Evolutionary conservation across 2,329 filamentous ascomycete genomes (phyloP).

Genomic region (Verticillium albo-atrum): DNA sequence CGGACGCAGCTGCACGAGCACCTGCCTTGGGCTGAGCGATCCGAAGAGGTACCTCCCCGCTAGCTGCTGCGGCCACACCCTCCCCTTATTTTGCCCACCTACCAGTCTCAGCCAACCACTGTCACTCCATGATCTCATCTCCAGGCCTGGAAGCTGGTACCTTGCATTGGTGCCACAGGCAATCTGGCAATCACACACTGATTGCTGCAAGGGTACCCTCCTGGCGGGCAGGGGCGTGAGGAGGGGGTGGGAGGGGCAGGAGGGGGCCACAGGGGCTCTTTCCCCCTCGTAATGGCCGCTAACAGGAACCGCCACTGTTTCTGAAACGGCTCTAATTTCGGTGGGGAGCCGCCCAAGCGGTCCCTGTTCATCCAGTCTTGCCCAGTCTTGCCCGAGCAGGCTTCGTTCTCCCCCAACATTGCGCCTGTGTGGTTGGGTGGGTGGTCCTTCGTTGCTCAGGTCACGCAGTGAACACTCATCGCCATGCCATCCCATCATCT

Average conservation of each 20-base stretch:
- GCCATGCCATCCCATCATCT: not conserved
- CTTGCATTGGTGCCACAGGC: constrained; percentile 9
- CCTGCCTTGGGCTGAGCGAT: not conserved
- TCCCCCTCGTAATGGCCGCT: constrained; percentile 7
- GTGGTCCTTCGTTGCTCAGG: not conserved
- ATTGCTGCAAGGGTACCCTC: constrained; percentile 13
- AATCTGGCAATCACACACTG: constrained; percentile 3
- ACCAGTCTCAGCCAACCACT: not conserved
- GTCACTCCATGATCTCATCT: constrained; percentile 5
- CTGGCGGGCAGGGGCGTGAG: not conserved
- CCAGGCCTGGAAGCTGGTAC: constrained; percentile 5
- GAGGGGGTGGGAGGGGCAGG: not conserved
- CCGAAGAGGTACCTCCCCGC: not conserved
- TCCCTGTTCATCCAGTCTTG: constrained; percentile 12
- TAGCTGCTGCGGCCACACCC: not conserved
- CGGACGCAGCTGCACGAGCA: no score
- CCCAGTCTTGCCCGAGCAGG: not conserved
- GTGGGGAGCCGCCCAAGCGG: constrained; percentile 8
- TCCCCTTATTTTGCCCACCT: not conserved
- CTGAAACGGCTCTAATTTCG: constrained; percentile 15
- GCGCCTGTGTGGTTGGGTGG: no score
- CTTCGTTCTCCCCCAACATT: not conserved
- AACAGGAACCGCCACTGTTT: constrained; percentile 3
- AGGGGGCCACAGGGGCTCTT: not conserved
- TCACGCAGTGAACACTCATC: not conserved